Percentiles rank a stretch among this genome's conserved stretches.
Evolutionary conservation across 2,329 filamentous ascomycete species (phyloP).

Genomic region (Botrytis galanthina): DNA sequence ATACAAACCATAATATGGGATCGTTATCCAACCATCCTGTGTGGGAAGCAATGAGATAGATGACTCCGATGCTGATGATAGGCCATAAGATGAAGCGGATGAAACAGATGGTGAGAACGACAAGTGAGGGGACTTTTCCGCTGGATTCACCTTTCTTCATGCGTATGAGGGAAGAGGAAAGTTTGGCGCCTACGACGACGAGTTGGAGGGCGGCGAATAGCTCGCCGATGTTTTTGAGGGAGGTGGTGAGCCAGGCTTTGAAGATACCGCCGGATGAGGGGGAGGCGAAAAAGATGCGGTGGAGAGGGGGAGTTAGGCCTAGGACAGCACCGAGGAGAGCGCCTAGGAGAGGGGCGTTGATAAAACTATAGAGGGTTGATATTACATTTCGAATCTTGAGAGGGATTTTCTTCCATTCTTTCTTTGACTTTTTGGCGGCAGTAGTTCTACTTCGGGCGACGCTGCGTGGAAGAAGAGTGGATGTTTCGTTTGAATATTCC

Average conservation of each 20-base stretch:
- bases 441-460: constrained; percentile 13
- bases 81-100: constrained; percentile 64
- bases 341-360: constrained; percentile 62
- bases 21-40: constrained; percentile 54
- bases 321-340: constrained; percentile 57
- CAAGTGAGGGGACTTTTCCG: constrained; percentile 46
- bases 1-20: constrained; percentile 64
- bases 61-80: constrained; percentile 49
- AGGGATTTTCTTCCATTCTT: constrained; percentile 27
- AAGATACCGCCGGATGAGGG: constrained; percentile 60
- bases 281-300: constrained; percentile 59
- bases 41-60: constrained; percentile 54
- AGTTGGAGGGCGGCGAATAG: constrained; percentile 65
- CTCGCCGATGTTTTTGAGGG: constrained; percentile 58
- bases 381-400: constrained; percentile 20
- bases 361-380: constrained; percentile 46
- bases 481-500: constrained; percentile 28
- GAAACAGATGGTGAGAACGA: constrained; percentile 50
- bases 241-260: constrained; percentile 63
- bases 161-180: constrained; percentile 52
- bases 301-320: constrained; percentile 58
- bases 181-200: constrained; percentile 62
- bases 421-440: background rate
- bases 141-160: constrained; percentile 43
- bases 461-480: constrained; percentile 26